Evolutionary conservation across 1,139 yeast genomes (phyloP).

Genomic region (Candida mesenterica): DNA sequence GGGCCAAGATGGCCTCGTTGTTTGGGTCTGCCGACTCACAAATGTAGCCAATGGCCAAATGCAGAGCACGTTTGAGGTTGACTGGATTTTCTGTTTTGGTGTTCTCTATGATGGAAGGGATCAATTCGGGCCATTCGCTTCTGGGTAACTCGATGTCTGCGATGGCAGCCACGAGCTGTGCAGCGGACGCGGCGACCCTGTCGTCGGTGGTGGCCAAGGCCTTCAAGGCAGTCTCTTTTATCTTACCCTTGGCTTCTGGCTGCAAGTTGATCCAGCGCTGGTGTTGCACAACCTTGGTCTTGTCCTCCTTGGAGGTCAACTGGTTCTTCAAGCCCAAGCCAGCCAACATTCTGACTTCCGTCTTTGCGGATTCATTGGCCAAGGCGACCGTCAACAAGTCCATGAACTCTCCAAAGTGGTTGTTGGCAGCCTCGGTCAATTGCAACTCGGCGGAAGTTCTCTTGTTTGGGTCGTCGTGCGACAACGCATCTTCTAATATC

Average conservation of each 20-base stretch:
- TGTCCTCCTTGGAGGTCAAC: constrained; percentile 70
- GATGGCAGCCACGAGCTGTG: constrained; percentile 93
- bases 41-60: constrained; percentile 89
- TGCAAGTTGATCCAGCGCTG: constrained; percentile 65
- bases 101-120: constrained; percentile 78
- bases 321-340: constrained; percentile 87
- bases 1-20: constrained; percentile 74
- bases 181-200: constrained; percentile 84
- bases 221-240: constrained; percentile 65
- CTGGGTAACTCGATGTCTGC: constrained; percentile 93
- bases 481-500: constrained; percentile 75
- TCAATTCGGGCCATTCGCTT: constrained; percentile 84
- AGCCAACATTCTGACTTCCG: constrained; percentile 91
- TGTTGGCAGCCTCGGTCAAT: constrained; percentile 67
- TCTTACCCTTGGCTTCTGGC: constrained; percentile 51
- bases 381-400: constrained; percentile 71
- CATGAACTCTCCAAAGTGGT: constrained; percentile 72
- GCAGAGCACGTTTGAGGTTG: constrained; percentile 79
- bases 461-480: constrained; percentile 61
- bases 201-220: constrained; percentile 68
- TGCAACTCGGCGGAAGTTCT: constrained; percentile 83
- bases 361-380: constrained; percentile 60
- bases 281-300: constrained; percentile 51
- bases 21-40: constrained; percentile 92
- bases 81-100: constrained; percentile 77